Evolutionary conservation across 257 asterid species (phyloP).

Genomic region (Linaria vulgaris): DNA sequence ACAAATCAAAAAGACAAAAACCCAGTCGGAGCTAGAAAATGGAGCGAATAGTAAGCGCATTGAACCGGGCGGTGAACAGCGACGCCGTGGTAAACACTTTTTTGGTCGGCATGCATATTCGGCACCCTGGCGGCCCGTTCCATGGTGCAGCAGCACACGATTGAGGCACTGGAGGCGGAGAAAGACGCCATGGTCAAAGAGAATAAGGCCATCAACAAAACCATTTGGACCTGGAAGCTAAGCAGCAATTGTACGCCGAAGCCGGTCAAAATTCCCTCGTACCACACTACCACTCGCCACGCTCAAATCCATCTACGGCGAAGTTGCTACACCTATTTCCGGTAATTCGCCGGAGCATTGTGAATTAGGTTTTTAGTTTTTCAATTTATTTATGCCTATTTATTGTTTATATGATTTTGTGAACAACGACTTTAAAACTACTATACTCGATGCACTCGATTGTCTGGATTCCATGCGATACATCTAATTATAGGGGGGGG

Average conservation of each 20-base stretch:
- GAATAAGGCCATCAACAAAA: constrained; percentile 56
- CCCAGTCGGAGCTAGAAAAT: constrained; percentile 21
- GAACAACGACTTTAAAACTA: too few species aligned
- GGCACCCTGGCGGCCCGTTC: constrained; percentile 54
- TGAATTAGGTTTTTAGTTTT: too few species aligned
- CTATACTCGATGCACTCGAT: too few species aligned
- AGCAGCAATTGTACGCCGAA: constrained; percentile 68
- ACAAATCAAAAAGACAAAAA: too few species aligned
- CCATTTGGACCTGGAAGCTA: constrained; percentile 90
- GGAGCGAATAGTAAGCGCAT: constrained; percentile 44
- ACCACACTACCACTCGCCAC: constrained; percentile 72
- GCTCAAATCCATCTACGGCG: constrained; percentile 80
- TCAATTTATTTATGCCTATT: too few species aligned
- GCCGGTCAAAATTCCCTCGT: constrained; percentile 52
- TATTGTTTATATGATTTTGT: too few species aligned
- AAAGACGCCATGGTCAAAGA: constrained; percentile 45
- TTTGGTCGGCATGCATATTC: constrained; percentile 45
- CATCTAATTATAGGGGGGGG: too few species aligned
- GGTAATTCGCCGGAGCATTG: constrained; percentile 45
- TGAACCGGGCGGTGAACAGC: constrained; percentile 61
- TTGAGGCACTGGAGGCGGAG: constrained; percentile 62
- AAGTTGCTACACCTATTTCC: constrained; percentile 38
- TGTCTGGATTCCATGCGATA: too few species aligned
- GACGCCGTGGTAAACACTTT: constrained; percentile 50
- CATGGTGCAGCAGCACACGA: constrained; percentile 43